phyloP scores from a whole-genome alignment of 768 basidiomycete genomes.

The Tulasnella sp. region DNA sequence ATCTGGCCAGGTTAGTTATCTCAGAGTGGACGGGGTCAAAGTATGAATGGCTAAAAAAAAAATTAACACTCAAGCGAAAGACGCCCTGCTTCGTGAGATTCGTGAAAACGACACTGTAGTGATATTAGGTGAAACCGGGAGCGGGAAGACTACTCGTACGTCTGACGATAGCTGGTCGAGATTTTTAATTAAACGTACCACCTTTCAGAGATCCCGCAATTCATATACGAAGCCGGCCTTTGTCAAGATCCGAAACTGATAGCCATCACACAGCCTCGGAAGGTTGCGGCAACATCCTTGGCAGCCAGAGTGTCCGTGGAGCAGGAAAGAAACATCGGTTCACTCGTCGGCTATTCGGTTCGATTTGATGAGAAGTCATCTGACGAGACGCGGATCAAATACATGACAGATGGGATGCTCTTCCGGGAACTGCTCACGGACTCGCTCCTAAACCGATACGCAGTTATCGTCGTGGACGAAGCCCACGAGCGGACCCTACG shows the following conservation, averaged over 20 bases:
- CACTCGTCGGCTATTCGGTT: slow-evolving; percentile 83
- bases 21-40: no score
- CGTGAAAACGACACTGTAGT: slow-evolving; percentile 71
- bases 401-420: slow-evolving; percentile 96
- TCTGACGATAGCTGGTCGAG: slow-evolving; percentile 19
- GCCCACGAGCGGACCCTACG: slow-evolving; percentile 93
- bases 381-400: slow-evolving; percentile 77
- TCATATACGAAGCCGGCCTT: slow-evolving; percentile 73
- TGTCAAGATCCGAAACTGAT: slow-evolving; percentile 57
- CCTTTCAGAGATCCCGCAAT: slow-evolving; percentile 83
- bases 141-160: slow-evolving; percentile 96
- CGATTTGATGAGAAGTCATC: slow-evolving; percentile 82
- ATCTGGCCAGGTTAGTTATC: slow-evolving; percentile 67
- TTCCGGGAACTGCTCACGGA: slow-evolving; percentile 83
- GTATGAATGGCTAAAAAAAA: no score
- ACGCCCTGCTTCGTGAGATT: slow-evolving; percentile 63
- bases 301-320: slow-evolving; percentile 83
- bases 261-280: slow-evolving; percentile 88
- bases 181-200: background rate
- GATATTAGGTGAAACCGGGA: slow-evolving; percentile 92
- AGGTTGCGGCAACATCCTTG: slow-evolving; percentile 92
- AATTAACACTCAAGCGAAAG: slow-evolving; percentile 42
- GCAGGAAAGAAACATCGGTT: slow-evolving; percentile 59
- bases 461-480: slow-evolving; percentile 86
- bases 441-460: slow-evolving; percentile 64